phyloP scores from a whole-genome alignment of 2,329 filamentous ascomycete genomes.

The Talaromyces piceae region DNA sequence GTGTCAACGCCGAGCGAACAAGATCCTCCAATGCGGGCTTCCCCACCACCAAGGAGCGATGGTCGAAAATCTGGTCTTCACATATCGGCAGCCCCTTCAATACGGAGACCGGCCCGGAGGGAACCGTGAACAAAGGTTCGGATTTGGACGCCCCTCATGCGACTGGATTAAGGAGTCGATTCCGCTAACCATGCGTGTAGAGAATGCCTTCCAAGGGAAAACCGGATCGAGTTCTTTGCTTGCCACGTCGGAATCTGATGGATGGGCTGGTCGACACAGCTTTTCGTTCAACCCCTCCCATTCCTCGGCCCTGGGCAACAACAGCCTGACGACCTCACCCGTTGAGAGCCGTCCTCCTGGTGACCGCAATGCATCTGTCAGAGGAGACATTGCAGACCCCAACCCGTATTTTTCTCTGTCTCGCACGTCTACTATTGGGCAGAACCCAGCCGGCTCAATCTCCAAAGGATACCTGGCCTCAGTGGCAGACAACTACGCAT shows the following conservation, averaged over 20 bases:
- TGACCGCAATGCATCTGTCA: slow-evolving; percentile 31
- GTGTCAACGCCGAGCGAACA: slow-evolving; percentile 27
- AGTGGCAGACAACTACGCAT: slow-evolving; percentile 25
- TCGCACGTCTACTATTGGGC: slow-evolving; percentile 41
- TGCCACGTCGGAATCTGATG: slow-evolving; percentile 60
- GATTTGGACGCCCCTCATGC: background rate
- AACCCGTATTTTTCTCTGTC: slow-evolving; percentile 41
- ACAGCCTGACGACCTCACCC: slow-evolving; percentile 51
- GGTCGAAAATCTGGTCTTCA: slow-evolving; percentile 48
- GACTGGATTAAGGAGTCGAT: background rate
- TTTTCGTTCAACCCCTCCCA: slow-evolving; percentile 54
- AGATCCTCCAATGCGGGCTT: slow-evolving; percentile 37
- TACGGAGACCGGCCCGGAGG: slow-evolving; percentile 40
- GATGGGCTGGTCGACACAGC: slow-evolving; percentile 48
- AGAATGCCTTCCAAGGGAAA: slow-evolving; percentile 44
- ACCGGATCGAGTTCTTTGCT: slow-evolving; percentile 64
- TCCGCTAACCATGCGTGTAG: slow-evolving; percentile 2
- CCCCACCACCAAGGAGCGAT: slow-evolving; percentile 34
- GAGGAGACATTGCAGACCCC: slow-evolving; percentile 39
- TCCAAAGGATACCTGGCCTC: slow-evolving; percentile 29
- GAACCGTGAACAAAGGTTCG: slow-evolving; percentile 44
- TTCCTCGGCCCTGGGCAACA: slow-evolving; percentile 35
- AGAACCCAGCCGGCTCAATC: slow-evolving; percentile 23
- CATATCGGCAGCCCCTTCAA: slow-evolving; percentile 38
- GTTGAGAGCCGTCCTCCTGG: slow-evolving; percentile 48